A percentile compares a stretch with the other conserved stretches of the same genome.
These are phyloP conservation scores for Borealophlyctis nickersoniae DNA, from an alignment of 192 early-diverging fungal genomes.

Conservation along the genomic window DNA sequence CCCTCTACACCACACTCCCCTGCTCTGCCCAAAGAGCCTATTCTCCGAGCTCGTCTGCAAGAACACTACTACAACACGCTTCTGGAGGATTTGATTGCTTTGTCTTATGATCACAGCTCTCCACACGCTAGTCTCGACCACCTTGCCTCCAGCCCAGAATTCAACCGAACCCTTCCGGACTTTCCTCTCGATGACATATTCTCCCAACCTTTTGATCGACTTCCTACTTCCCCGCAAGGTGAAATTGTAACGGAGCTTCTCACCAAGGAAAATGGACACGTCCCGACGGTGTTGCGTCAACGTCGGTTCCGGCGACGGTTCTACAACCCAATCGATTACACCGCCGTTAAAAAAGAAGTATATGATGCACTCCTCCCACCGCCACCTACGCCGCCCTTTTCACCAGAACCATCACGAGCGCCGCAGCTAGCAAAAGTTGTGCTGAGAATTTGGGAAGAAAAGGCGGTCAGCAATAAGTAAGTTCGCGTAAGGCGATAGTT, in stretches of 20 bases:
- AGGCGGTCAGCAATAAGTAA: slow-evolving; percentile 84
- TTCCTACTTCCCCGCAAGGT: slow-evolving; percentile 28
- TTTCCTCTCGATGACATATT: slow-evolving; percentile 21
- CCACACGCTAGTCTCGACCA: slow-evolving; percentile 32
- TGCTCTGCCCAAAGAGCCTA: not conserved
- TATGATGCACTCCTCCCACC: slow-evolving; percentile 16
- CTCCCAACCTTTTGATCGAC: slow-evolving; percentile 23
- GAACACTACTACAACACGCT: slow-evolving; percentile 72
- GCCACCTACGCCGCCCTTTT: slow-evolving; percentile 47
- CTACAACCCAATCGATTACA: slow-evolving; percentile 56
- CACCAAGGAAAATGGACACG: slow-evolving; percentile 19
- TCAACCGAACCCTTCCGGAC: slow-evolving; percentile 9
- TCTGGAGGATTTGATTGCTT: slow-evolving; percentile 70
- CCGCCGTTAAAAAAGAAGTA: slow-evolving; percentile 35
- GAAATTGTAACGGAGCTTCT: slow-evolving; percentile 46
- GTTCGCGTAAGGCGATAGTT: slow-evolving; percentile 25
- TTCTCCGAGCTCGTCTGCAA: slow-evolving; percentile 52
- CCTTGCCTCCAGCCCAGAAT: slow-evolving; percentile 18
- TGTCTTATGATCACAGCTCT: slow-evolving; percentile 68
- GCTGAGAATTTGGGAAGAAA: slow-evolving; percentile 83
- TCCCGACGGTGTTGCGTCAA: slow-evolving; percentile 19
- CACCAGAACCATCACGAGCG: slow-evolving; percentile 56
- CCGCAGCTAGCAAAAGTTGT: slow-evolving; percentile 72
- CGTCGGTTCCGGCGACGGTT: slow-evolving; percentile 19
- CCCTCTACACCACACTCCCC: not conserved